These are phyloP conservation scores for Albophoma yamanashiensis DNA, from an alignment of 2,329 filamentous ascomycete genomes.

Conservation along the genomic window DNA sequence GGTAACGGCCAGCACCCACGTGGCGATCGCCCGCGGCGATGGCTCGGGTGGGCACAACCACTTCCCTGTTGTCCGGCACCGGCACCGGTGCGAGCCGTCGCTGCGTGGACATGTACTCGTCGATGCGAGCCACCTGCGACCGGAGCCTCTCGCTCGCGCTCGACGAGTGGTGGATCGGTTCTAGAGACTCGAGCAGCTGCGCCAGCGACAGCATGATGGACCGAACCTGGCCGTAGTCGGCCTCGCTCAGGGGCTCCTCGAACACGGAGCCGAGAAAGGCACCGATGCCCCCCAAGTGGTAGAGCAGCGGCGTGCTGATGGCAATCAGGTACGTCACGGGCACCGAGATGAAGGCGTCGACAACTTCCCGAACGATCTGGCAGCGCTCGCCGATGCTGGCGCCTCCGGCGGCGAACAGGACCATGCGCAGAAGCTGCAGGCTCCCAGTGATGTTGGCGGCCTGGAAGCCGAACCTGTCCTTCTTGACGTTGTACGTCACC, in stretches of 20 bases:
- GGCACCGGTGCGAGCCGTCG: conserved; percentile 1
- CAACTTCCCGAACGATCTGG: conserved; percentile 17
- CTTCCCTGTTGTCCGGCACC: background rate
- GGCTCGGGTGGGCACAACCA: background rate
- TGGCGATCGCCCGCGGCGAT: background rate
- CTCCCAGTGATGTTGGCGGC: conserved; percentile 24
- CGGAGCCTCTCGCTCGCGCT: conserved; percentile 13
- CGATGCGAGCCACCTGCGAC: conserved; percentile 12
- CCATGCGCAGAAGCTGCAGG: conserved; percentile 20
- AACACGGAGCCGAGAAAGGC: conserved; percentile 22
- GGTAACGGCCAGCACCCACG: background rate
- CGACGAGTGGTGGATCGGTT: conserved; percentile 9
- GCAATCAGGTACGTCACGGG: conserved; percentile 10
- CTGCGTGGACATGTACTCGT: conserved; percentile 11
- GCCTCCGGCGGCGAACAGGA: conserved; percentile 15
- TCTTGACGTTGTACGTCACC: conserved; percentile 13
- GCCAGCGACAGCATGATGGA: conserved; percentile 20
- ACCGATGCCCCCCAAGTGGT: conserved; percentile 22
- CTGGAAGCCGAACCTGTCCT: conserved; percentile 22
- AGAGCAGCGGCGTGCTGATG: conserved; percentile 21
- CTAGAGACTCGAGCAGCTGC: conserved; percentile 16
- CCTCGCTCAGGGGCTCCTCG: conserved; percentile 17
- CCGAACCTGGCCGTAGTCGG: conserved; percentile 14
- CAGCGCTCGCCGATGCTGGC: conserved; percentile 17
- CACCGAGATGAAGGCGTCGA: conserved; percentile 14